Base-by-base conservation (phyloP, 2,329 filamentous ascomycete species). In the Alternaria gansuensis region DNA sequence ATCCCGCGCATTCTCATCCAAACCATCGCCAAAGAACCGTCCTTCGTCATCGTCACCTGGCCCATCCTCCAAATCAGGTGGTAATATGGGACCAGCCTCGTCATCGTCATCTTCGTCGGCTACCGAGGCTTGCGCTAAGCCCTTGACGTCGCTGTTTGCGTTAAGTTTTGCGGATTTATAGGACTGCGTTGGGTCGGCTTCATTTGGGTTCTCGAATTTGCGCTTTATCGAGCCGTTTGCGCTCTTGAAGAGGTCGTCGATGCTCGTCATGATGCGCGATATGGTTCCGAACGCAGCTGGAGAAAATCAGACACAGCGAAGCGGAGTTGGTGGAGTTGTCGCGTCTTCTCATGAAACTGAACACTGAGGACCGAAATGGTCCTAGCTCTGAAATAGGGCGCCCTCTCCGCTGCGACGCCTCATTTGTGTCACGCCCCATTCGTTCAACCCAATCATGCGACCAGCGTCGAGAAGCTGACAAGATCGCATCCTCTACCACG, bases 1-100 rank as follows among this genome's bases (percentile, higher is more conserved):
- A 68, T 93, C 87, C 2, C 88, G 89, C 65, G 96, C 92, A 66
- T 92, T 85, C 57, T 88, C 85, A 26, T 90, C 92, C 69, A 99
- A 90, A 33, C 95, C 95, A 53, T 93, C 91, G 41, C 94, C 95
- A 70, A 97, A 99, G 82, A 99, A 99, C 10, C 95, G 89, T 1
- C 94, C 95, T 64, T 96, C 95, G 52, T 97, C 92, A 69, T 97
- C 93, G 54, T 78, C 76, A 10, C 85, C 84, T 31, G 77, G 80
- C 46, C 85, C 86, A 34, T 83, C 80, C 52, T 83, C 83, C 26
- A 85, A 82, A 62, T 86, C 85, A 13, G 86, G 75, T 7, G 78
- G 84, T 34, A 85, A 79, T 41, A 86, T 82, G 1, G 84, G 84
- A 0, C 84, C 85, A 2, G 84, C 82, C 60, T 80, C 79, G 6